A percentile compares a stretch with the other conserved stretches of the same genome.
These are phyloP conservation scores for Monascus purpureus DNA, from an alignment of 495 filamentous ascomycete genomes.

Conservation along the genomic window DNA sequence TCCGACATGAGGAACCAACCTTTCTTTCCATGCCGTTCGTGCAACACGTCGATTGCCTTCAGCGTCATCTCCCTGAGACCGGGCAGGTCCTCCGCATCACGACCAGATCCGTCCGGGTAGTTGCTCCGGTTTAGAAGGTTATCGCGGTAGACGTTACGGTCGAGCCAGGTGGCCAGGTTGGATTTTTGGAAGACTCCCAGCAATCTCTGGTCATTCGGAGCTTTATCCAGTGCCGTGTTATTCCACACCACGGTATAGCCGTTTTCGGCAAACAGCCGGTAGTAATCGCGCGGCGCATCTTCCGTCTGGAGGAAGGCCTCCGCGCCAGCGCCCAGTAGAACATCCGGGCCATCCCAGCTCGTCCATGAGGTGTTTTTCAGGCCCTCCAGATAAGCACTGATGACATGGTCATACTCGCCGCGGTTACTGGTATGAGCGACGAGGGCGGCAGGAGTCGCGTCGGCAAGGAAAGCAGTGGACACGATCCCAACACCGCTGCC, in stretches of 20 bases:
- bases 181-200: constrained; percentile 55
- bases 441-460: constrained; percentile 58
- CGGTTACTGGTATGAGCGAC: constrained; percentile 52
- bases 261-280: constrained; percentile 46
- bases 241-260: constrained; percentile 52
- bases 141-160: constrained; percentile 53
- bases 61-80: constrained; percentile 72
- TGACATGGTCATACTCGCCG: constrained; percentile 45
- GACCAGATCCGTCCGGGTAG: constrained; percentile 42
- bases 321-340: constrained; percentile 58
- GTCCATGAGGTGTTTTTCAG: constrained; percentile 54
- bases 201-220: constrained; percentile 38
- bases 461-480: constrained; percentile 54
- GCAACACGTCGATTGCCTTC: constrained; percentile 59
- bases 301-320: constrained; percentile 46
- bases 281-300: too few relatives aligned
- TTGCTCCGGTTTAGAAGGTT: constrained; percentile 47
- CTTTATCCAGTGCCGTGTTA: constrained; percentile 44
- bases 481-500: constrained; percentile 42
- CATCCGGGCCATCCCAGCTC: constrained; percentile 49
- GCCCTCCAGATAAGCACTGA: constrained; percentile 45
- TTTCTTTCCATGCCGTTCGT: constrained; percentile 43
- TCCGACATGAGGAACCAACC: constrained; percentile 70
- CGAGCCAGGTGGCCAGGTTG: constrained; percentile 58
- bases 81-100: constrained; percentile 49